phyloP scores from a whole-genome alignment of 1,139 yeast genomes.

The Yarrowia galli region DNA sequence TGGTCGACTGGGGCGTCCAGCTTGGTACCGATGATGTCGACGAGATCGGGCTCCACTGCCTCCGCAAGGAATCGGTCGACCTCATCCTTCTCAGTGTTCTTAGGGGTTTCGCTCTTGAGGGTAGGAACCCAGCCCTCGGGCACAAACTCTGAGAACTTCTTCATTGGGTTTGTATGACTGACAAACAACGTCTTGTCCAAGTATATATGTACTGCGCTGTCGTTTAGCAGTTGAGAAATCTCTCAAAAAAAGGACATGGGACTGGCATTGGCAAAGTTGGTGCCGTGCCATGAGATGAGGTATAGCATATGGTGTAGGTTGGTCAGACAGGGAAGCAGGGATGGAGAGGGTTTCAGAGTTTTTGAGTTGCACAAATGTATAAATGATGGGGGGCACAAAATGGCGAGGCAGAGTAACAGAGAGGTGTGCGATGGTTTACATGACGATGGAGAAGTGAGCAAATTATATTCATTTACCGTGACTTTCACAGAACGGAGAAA shows the following conservation, averaged over 20 bases:
- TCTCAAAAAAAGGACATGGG: background rate
- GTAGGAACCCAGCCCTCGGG: background rate
- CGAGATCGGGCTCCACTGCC: slow-evolving; percentile 6
- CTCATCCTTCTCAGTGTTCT: background rate
- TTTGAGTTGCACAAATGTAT: no score
- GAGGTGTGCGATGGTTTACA: no score
- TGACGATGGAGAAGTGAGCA: no score
- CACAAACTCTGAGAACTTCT: background rate
- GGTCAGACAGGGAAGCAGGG: background rate
- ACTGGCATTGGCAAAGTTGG: background rate
- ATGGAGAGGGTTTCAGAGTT: background rate
- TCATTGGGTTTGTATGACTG: background rate
- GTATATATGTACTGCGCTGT: background rate
- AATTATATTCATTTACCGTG: no score
- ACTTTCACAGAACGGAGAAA: no score
- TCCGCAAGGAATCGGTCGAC: slow-evolving; percentile 15
- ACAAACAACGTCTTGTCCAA: background rate
- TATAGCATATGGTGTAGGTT: background rate
- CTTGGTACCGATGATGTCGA: slow-evolving; percentile 2
- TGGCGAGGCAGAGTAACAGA: background rate
- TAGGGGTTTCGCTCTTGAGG: background rate
- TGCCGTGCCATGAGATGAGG: slow-evolving; percentile 13
- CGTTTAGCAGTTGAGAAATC: background rate
- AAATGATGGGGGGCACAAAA: no score
- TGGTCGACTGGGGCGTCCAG: background rate